Evolutionary conservation across 805 yeast genomes (phyloP).

Genomic region (Lipomyces mesembrius): DNA sequence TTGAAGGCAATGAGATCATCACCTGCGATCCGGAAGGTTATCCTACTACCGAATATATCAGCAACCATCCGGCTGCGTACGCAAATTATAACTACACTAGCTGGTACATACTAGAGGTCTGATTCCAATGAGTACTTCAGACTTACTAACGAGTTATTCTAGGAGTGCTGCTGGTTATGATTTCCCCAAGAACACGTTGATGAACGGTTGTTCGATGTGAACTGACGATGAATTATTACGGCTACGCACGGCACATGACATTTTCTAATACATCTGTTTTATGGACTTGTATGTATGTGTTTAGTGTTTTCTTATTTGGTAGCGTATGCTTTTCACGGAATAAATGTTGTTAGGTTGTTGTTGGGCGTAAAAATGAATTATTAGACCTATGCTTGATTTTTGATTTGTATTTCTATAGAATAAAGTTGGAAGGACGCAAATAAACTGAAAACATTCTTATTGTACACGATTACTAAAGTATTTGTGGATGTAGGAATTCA

Average conservation of each 20-base stretch:
- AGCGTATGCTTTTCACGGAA: background rate
- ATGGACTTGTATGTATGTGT: background rate
- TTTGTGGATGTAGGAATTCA: background rate
- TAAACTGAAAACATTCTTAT: background rate
- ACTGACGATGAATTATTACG: background rate
- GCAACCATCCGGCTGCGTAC: constrained; percentile 71
- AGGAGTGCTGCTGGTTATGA: constrained; percentile 34
- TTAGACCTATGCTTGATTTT: background rate
- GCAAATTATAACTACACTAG: constrained; percentile 66
- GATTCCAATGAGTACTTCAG: background rate
- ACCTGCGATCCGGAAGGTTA: constrained; percentile 86
- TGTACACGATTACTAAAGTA: background rate
- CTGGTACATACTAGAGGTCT: constrained; percentile 54
- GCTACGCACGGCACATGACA: background rate
- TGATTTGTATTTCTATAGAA: constrained; percentile 1
- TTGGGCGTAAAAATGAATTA: constrained; percentile 11
- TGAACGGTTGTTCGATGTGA: constrained; percentile 26
- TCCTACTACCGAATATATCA: constrained; percentile 86
- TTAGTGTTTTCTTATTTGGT: background rate
- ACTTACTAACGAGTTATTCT: background rate
- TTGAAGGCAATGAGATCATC: constrained; percentile 57
- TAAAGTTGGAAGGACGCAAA: background rate
- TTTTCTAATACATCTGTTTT: background rate
- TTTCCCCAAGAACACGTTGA: constrained; percentile 33
- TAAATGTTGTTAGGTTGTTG: constrained; percentile 1